Conservation (phyloP, 495 filamentous ascomycete genomes). For the Parathielavia appendiculata region DNA sequence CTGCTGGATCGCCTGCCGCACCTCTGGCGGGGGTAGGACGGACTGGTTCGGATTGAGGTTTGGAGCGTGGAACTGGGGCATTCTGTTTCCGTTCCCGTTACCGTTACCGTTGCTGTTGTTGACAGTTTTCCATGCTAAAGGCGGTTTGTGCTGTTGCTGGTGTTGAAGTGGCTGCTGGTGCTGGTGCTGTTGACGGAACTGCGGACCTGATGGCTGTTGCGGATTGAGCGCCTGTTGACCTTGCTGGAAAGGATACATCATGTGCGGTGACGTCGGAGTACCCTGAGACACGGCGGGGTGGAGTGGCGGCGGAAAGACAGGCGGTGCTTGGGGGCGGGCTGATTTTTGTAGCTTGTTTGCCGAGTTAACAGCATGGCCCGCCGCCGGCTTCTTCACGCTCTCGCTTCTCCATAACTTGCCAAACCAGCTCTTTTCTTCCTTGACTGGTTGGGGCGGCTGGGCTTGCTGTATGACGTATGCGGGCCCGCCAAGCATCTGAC, state of each 20-base stretch:
- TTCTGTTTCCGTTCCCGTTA: neutral
- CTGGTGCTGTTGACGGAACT: constrained; percentile 1
- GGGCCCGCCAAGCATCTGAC: neutral
- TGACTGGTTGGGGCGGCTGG: constrained; percentile 5
- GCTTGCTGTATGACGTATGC: constrained; percentile 8
- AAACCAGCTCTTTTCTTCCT: constrained; percentile 19
- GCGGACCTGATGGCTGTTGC: neutral
- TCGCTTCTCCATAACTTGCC: constrained; percentile 12
- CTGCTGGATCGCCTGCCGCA: constrained; percentile 9
- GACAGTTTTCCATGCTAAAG: neutral
- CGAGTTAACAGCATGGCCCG: neutral
- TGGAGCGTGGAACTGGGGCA: neutral
- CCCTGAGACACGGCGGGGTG: neutral
- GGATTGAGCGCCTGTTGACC: neutral
- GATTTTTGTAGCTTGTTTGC: constrained; percentile 11
- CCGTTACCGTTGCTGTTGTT: neutral
- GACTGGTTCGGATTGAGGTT: neutral
- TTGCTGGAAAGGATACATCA: constrained; percentile 5
- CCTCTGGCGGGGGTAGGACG: constrained; percentile 5
- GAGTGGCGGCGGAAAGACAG: neutral
- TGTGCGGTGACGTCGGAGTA: neutral
- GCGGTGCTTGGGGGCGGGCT: neutral
- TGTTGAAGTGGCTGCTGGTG: constrained; percentile 2
- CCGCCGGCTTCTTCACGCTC: neutral
- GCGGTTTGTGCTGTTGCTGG: neutral